A percentile compares a stretch with the other conserved stretches of the same genome.
phyloP scores from a whole-genome alignment of 768 basidiomycete species.

The Clitopilus hobsonii region DNA sequence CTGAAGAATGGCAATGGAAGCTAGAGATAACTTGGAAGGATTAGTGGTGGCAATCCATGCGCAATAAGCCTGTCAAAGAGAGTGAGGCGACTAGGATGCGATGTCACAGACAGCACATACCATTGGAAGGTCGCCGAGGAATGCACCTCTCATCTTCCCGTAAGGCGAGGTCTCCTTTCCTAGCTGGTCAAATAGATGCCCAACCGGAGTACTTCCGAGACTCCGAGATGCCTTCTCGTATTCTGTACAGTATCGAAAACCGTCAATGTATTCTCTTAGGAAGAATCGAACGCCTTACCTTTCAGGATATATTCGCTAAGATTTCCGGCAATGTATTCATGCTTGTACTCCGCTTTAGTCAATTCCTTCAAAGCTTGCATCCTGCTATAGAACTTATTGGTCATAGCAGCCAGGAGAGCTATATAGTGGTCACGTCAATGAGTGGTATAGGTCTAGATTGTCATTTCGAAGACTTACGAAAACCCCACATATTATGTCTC shows the following conservation, averaged over 20 bases:
- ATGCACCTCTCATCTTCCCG: conserved; percentile 8
- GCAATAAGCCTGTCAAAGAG: conserved; percentile 27
- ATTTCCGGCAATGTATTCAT: conserved; percentile 34
- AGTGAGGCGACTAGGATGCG: not conserved
- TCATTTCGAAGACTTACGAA: conserved; percentile 14
- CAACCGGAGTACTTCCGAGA: conserved; percentile 19
- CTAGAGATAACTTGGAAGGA: conserved; percentile 30
- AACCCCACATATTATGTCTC: conserved; percentile 21
- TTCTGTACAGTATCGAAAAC: conserved; percentile 19
- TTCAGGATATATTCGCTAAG: conserved; percentile 24
- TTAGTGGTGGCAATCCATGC: conserved; percentile 24
- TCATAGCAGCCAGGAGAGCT: conserved; percentile 18
- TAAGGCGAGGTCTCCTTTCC: conserved; percentile 5
- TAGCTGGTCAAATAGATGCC: conserved; percentile 16
- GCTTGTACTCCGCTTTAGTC: conserved; percentile 19
- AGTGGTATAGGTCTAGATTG: conserved; percentile 14
- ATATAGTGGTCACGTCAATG: too few relatives aligned
- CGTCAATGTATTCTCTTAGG: not conserved
- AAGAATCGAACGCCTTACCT: conserved; percentile 15
- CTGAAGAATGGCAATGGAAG: conserved; percentile 36
- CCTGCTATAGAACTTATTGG: conserved; percentile 14
- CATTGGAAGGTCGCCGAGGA: conserved; percentile 26
- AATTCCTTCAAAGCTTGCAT: conserved; percentile 26
- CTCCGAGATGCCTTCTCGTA: conserved; percentile 18
- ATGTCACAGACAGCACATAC: conserved; percentile 10